phyloP scores from a whole-genome alignment of 164 flowering plant genomes.

The Malania oleifera region DNA sequence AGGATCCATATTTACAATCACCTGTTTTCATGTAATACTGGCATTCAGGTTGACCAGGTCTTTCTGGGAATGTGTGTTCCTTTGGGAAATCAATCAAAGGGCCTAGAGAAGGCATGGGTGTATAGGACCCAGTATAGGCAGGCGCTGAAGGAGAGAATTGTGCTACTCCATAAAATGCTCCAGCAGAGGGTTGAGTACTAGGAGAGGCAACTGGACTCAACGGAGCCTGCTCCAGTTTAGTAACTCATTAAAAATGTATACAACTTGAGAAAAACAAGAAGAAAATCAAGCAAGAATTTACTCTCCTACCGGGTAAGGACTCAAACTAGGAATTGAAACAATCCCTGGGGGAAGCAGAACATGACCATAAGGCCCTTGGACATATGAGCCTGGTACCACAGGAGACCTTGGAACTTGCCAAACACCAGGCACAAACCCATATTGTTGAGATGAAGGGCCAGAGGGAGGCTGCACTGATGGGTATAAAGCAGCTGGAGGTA shows the following conservation, averaged over 20 bases:
- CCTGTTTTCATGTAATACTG: slow-evolving; percentile 86
- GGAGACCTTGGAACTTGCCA: slow-evolving; percentile 74
- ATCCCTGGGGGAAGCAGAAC: slow-evolving; percentile 59
- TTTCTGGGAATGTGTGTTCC: slow-evolving; percentile 71
- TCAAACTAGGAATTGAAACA: slow-evolving; percentile 76
- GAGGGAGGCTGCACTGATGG: slow-evolving; percentile 57
- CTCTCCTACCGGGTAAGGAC: slow-evolving; percentile 55
- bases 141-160: slow-evolving; percentile 66
- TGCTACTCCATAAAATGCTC: slow-evolving; percentile 52
- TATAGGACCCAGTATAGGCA: slow-evolving; percentile 54
- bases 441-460: slow-evolving; percentile 57
- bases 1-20: slow-evolving; percentile 85
- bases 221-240: slow-evolving; percentile 45
- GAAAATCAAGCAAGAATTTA: background rate
- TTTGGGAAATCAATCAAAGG: slow-evolving; percentile 54
- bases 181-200: slow-evolving; percentile 44
- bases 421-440: slow-evolving; percentile 44
- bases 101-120: slow-evolving; percentile 35
- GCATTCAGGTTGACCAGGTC: slow-evolving; percentile 93
- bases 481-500: slow-evolving; percentile 47
- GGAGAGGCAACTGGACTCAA: slow-evolving; percentile 51
- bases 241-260: slow-evolving; percentile 2
- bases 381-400: slow-evolving; percentile 57
- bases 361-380: slow-evolving; percentile 75
- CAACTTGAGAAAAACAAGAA: background rate